Evolutionary conservation across 331 rosid species (phyloP).

Genomic region (Cydonia oblonga): DNA sequence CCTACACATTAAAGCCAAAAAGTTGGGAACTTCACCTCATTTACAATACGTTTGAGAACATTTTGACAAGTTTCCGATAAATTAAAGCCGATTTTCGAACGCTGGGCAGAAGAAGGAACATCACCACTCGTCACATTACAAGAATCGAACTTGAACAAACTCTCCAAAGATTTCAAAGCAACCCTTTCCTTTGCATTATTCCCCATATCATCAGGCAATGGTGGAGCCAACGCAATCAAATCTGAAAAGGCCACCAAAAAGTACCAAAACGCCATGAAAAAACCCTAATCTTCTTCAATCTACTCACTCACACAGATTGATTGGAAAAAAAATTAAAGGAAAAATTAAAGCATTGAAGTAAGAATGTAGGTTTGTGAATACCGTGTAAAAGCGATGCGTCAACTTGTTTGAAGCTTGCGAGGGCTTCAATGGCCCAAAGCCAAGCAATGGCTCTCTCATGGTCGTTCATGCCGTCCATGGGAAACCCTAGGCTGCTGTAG

Average conservation of each 20-base stretch:
- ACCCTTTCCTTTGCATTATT: slow-evolving; percentile 44
- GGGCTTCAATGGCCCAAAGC: slow-evolving; percentile 70
- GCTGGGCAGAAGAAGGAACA: slow-evolving; percentile 18
- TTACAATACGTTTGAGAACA: slow-evolving; percentile 37
- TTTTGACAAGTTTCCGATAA: slow-evolving; percentile 30
- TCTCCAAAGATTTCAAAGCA: slow-evolving; percentile 69
- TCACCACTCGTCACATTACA: neutral
- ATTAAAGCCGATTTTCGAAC: slow-evolving; percentile 34
- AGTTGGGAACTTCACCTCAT: slow-evolving; percentile 29
- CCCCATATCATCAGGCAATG: slow-evolving; percentile 20
- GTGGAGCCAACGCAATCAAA: slow-evolving; percentile 34
- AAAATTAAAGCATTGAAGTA: neutral
- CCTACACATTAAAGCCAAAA: neutral
- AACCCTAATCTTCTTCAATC: neutral
- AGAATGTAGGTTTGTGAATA: neutral
- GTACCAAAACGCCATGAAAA: neutral
- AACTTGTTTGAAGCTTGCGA: slow-evolving; percentile 35
- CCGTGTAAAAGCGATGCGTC: slow-evolving; percentile 32
- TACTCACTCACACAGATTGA: neutral
- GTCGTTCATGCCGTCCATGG: slow-evolving; percentile 25
- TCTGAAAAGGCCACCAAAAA: slow-evolving; percentile 20
- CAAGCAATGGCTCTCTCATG: slow-evolving; percentile 36
- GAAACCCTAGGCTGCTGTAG: neutral
- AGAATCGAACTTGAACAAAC: slow-evolving; percentile 15
- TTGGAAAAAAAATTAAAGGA: neutral